A percentile compares a stretch with the other conserved stretches of the same genome.
Evolutionary conservation across 805 yeast genomes (phyloP).

Genomic region (Teunomyces stri): DNA sequence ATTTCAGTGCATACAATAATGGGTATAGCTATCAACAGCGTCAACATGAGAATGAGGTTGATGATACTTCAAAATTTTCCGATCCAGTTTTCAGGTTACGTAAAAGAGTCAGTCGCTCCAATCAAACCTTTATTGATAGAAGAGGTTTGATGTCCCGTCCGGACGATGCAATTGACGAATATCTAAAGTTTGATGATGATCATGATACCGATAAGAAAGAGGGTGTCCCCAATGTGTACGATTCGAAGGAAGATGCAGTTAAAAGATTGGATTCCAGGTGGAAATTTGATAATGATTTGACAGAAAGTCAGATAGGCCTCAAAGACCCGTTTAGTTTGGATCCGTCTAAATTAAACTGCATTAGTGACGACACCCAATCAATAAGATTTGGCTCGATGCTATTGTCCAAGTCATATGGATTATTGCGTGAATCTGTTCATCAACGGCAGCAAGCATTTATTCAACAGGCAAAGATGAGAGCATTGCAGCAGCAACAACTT

Average conservation of each 20-base stretch:
- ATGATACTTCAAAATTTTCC: slow-evolving; percentile 34
- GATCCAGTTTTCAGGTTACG: slow-evolving; percentile 62
- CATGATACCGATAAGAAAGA: slow-evolving; percentile 16
- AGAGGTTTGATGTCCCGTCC: slow-evolving; percentile 48
- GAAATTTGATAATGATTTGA: slow-evolving; percentile 62
- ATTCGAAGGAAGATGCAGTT: slow-evolving; percentile 42
- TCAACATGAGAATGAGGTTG: slow-evolving; percentile 13
- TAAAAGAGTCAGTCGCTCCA: slow-evolving; percentile 71
- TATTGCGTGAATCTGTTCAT: slow-evolving; percentile 69
- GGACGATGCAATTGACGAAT: slow-evolving; percentile 35
- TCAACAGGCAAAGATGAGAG: slow-evolving; percentile 51
- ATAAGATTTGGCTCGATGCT: slow-evolving; percentile 92
- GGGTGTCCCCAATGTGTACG: slow-evolving; percentile 36
- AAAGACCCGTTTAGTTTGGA: slow-evolving; percentile 61
- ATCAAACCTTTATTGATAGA: slow-evolving; percentile 73
- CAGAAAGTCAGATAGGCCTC: slow-evolving; percentile 35
- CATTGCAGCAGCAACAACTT: slow-evolving; percentile 39
- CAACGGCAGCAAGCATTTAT: slow-evolving; percentile 54
- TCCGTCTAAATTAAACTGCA: slow-evolving; percentile 80
- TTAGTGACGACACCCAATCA: slow-evolving; percentile 81
- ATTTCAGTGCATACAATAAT: slow-evolving; percentile 38
- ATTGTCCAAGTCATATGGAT: slow-evolving; percentile 80
- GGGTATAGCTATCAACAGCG: slow-evolving; percentile 29
- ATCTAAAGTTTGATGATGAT: slow-evolving; percentile 39
- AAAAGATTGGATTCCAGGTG: slow-evolving; percentile 59